These are phyloP conservation scores for Neodidymelliopsis sp. DNA, from an alignment of 2,329 filamentous ascomycete species.

Conservation along the genomic window DNA sequence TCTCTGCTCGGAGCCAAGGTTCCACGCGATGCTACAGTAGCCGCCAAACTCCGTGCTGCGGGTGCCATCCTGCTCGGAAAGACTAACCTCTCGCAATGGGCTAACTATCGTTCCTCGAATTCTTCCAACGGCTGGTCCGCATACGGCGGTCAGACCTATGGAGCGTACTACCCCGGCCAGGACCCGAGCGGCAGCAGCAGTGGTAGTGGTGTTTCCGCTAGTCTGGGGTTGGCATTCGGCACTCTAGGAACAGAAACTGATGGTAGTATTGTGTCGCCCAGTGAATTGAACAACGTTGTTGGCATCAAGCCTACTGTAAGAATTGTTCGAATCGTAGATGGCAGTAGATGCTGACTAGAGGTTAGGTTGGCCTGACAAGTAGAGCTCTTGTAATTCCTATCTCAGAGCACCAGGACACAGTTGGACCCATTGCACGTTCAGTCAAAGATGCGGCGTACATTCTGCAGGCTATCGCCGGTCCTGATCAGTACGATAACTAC, in stretches of 20 bases:
- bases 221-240: conserved; percentile 66
- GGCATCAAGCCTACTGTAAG: conserved; percentile 65
- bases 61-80: conserved; percentile 73
- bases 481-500: conserved; percentile 63
- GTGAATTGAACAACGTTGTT: conserved; percentile 65
- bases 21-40: conserved; percentile 65
- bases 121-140: conserved; percentile 70
- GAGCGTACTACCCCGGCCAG: conserved; percentile 67
- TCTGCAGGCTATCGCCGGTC: conserved; percentile 65
- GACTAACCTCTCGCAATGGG: conserved; percentile 70
- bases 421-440: conserved; percentile 65
- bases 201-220: conserved; percentile 67
- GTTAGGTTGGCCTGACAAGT: conserved; percentile 65
- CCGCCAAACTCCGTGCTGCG: conserved; percentile 65
- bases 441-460: conserved; percentile 66
- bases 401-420: conserved; percentile 62
- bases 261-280: conserved; percentile 69
- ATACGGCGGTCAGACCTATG: conserved; percentile 67
- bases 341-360: not conserved
- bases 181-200: conserved; percentile 58
- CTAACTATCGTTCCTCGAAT: conserved; percentile 66
- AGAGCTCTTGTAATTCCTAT: conserved; percentile 71
- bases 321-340: no score
- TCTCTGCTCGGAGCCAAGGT: conserved; percentile 67
- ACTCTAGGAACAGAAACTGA: conserved; percentile 68